Conservation (phyloP, 208 protist species). For the Crithidia thermophila region DNA sequence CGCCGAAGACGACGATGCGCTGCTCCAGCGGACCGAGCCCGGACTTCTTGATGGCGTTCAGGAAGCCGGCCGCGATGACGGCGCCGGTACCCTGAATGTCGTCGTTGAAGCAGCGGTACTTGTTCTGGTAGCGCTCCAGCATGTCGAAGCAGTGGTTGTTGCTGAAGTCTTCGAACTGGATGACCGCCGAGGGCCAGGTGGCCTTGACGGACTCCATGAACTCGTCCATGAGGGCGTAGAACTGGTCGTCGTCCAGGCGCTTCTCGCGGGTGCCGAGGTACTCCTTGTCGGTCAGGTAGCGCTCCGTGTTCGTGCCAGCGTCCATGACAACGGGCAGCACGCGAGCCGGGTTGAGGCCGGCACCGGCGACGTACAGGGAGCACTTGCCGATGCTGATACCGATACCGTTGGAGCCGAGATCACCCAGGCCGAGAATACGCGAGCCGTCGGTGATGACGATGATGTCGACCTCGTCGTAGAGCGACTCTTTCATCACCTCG, state of each 20-base stretch:
- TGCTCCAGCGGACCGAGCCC: conserved; percentile 58
- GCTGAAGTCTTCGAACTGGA: conserved; percentile 98
- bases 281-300: conserved; percentile 66
- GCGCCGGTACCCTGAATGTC: conserved; percentile 98
- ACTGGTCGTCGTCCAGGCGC: conserved; percentile 70
- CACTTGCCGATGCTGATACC: conserved; percentile 96
- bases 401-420: conserved; percentile 95
- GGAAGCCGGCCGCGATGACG: conserved; percentile 93
- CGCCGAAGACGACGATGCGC: conserved; percentile 91
- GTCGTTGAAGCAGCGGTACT: conserved; percentile 97
- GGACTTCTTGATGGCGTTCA: conserved; percentile 85
- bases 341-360: conserved; percentile 79
- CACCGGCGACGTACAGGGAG: conserved; percentile 92
- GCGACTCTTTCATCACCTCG: conserved; percentile 79
- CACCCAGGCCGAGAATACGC: conserved; percentile 95
- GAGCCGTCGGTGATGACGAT: conserved; percentile 97
- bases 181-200: conserved; percentile 79
- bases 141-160: conserved; percentile 95
- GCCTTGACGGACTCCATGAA: conserved; percentile 85
- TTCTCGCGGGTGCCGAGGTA: conserved; percentile 88
- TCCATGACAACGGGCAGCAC: conserved; percentile 94
- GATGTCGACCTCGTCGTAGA: conserved; percentile 80
- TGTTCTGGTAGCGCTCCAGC: conserved; percentile 92
- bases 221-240: conserved; percentile 93
- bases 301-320: conserved; percentile 90